phyloP scores from a whole-genome alignment of 2,329 filamentous ascomycete genomes.

The Alternaria brassicicola region DNA sequence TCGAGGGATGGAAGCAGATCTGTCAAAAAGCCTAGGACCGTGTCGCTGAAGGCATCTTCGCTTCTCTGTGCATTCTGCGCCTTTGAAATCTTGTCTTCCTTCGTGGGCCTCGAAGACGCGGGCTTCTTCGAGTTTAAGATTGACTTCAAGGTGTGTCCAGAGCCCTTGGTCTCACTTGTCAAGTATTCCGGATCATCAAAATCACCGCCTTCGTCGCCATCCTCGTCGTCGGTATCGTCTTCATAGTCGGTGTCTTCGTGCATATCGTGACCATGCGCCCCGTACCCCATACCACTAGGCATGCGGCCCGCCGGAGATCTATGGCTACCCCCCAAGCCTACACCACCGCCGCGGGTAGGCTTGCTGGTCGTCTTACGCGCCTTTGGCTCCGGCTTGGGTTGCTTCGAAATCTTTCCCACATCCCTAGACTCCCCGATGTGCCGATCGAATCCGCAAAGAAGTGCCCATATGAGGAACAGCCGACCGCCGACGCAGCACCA shows the following conservation, averaged over 20 bases:
- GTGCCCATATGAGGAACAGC: conserved; percentile 45
- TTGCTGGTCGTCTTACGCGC: not conserved
- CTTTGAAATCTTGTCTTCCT: conserved; percentile 2
- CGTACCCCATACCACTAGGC: conserved; percentile 22
- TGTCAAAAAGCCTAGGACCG: conserved; percentile 24
- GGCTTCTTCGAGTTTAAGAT: not conserved
- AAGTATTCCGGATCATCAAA: not conserved
- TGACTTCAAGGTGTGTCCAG: not conserved
- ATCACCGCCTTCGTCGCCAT: not conserved
- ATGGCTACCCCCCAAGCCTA: conserved; percentile 12
- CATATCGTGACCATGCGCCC: not conserved
- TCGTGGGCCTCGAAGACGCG: not conserved
- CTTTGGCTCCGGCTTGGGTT: not conserved
- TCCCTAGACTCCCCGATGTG: conserved; percentile 16
- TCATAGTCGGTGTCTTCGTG: not conserved
- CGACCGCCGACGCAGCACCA: conserved; percentile 48
- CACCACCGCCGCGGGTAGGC: not conserved
- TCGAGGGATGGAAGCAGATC: conserved; percentile 35
- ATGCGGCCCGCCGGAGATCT: not conserved
- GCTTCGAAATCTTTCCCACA: not conserved
- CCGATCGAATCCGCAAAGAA: conserved; percentile 49
- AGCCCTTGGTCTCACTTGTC: not conserved
- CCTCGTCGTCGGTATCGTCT: not conserved
- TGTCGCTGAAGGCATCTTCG: conserved; percentile 17
- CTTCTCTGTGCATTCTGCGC: conserved; percentile 18